Conservation (phyloP, 257 asterid species). For the Solanum sparsipilum region DNA sequence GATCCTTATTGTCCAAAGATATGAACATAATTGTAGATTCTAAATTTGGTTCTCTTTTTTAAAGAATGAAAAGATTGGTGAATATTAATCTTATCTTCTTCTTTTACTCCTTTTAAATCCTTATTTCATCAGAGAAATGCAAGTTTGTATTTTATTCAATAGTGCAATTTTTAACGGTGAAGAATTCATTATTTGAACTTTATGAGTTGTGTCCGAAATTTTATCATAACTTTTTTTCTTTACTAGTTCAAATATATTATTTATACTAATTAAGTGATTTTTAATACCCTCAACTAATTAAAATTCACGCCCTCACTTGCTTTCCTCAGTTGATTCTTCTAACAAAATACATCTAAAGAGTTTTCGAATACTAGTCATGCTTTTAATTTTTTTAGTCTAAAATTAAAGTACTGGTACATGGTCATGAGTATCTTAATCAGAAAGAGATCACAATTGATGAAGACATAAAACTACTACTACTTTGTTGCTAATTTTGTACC, state of each 20-base stretch:
- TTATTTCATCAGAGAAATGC: background rate
- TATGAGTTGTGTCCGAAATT: background rate
- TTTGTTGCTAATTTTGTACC: background rate
- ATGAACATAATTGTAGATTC: background rate
- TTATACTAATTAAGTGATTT: background rate
- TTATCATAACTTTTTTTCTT: background rate
- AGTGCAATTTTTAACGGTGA: accelerated
- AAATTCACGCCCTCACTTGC: background rate
- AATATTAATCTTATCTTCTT: background rate
- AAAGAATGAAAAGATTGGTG: background rate
- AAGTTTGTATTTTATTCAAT: background rate
- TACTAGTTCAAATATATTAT: background rate
- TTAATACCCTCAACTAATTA: background rate
- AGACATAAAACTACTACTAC: background rate
- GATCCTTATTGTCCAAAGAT: background rate
- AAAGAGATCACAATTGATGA: background rate
- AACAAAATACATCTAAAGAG: background rate
- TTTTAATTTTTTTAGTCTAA: background rate
- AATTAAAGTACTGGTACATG: background rate
- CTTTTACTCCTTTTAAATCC: background rate
- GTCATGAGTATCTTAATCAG: background rate
- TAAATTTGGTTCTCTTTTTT: background rate
- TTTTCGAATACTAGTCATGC: background rate
- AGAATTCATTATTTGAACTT: background rate
- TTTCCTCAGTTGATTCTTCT: background rate